phyloP scores from a whole-genome alignment of 2,329 filamentous ascomycete genomes.

The Colletotrichum phormii region DNA sequence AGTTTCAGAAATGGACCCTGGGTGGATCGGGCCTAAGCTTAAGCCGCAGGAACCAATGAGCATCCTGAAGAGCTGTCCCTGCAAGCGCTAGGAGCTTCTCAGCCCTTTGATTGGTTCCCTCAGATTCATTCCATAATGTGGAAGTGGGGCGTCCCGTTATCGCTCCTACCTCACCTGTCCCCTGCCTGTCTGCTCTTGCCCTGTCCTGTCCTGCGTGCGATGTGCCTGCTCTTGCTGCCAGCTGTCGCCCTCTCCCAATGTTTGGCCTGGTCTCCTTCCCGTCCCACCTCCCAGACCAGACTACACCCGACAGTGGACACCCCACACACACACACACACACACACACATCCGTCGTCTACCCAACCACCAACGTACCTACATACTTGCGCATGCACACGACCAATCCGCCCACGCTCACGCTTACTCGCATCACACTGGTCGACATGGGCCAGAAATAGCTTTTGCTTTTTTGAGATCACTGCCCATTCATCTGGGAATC shows the following conservation, averaged over 20 bases:
- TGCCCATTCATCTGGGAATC: constrained; percentile 27
- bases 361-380: constrained; percentile 3
- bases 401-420: neutral
- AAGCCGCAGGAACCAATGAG: constrained; percentile 48
- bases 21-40: constrained; percentile 49
- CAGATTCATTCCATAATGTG: constrained; percentile 33
- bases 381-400: neutral
- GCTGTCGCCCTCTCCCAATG: constrained; percentile 11
- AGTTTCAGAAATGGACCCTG: constrained; percentile 43
- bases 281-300: constrained; percentile 28
- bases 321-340: neutral
- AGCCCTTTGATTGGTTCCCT: constrained; percentile 43
- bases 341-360: too few species aligned
- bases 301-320: neutral
- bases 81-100: constrained; percentile 41
- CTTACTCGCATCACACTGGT: neutral
- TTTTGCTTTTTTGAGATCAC: constrained; percentile 19
- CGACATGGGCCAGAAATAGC: constrained; percentile 34
- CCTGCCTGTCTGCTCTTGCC: constrained; percentile 12
- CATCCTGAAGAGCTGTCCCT: constrained; percentile 42
- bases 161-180: constrained; percentile 4
- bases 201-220: neutral
- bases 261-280: constrained; percentile 24
- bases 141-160: neutral
- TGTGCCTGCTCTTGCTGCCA: neutral